A percentile compares a stretch with the other conserved stretches of the same genome.
Evolutionary conservation across 2,329 filamentous ascomycete genomes (phyloP).

Genomic region (Apiospora sp.): DNA sequence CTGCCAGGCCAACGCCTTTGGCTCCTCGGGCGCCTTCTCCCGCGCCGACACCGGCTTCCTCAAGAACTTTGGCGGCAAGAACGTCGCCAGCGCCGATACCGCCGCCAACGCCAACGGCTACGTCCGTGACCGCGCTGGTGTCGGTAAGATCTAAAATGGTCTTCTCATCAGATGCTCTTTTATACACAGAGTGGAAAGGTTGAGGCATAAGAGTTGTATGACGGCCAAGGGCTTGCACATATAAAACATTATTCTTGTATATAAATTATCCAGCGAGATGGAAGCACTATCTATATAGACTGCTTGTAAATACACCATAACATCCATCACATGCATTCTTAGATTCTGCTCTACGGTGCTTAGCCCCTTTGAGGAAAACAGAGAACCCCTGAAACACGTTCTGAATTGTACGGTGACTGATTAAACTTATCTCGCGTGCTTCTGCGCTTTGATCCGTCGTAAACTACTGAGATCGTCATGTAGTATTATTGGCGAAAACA

Average conservation of each 20-base stretch:
- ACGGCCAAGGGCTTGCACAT: not conserved
- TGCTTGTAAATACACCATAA: not conserved
- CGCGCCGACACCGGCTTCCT: constrained; percentile 28
- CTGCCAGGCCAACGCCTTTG: constrained; percentile 28
- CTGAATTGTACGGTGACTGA: not conserved
- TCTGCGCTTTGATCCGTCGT: not conserved
- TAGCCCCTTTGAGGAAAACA: too few species aligned
- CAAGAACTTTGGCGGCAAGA: constrained; percentile 29
- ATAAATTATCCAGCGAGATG: constrained; percentile 3
- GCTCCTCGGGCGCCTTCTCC: constrained; percentile 27
- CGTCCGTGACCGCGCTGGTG: constrained; percentile 25
- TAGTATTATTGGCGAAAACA: not conserved
- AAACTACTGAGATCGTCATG: not conserved
- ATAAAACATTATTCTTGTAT: not conserved
- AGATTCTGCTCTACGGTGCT: not conserved
- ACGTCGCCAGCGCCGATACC: constrained; percentile 27
- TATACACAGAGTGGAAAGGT: not conserved
- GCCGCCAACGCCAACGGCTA: constrained; percentile 24
- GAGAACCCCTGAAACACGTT: too few species aligned
- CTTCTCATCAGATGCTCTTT: not conserved
- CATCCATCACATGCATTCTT: not conserved
- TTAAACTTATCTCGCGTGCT: too few species aligned
- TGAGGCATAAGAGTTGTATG: not conserved
- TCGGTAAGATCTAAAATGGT: constrained; percentile 27
- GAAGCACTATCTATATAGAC: not conserved